Conservation (phyloP, 1,284 basidiomycete genomes). For the Athelia sp. region DNA sequence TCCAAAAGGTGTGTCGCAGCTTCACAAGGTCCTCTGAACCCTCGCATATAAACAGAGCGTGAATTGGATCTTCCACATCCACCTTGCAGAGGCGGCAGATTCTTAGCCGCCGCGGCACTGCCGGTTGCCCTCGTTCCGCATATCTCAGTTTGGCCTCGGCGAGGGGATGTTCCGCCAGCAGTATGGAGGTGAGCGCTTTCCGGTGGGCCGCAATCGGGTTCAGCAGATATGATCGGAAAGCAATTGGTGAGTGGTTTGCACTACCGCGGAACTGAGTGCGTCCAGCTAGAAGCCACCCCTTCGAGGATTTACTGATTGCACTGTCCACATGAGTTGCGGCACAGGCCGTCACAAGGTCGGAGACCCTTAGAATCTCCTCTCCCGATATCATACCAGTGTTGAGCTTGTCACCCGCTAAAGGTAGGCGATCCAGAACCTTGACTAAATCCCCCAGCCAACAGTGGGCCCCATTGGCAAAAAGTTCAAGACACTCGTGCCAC, state of each 20-base stretch:
- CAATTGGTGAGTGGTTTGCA: neutral
- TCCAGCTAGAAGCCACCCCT: neutral
- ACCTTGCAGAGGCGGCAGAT: neutral
- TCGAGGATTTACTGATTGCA: neutral
- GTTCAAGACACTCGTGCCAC: neutral
- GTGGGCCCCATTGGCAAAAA: neutral
- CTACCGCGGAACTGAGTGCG: neutral
- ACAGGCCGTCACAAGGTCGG: neutral
- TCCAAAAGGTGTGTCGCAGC: neutral
- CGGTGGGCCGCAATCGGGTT: neutral
- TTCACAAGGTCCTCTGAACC: neutral
- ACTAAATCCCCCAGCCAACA: neutral
- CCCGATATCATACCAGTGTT: neutral
- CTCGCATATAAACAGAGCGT: neutral
- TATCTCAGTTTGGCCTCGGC: neutral
- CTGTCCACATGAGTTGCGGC: neutral
- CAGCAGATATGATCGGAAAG: neutral
- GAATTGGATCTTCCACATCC: neutral
- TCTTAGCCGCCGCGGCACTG: neutral
- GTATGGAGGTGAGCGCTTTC: neutral
- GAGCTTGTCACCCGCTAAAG: neutral
- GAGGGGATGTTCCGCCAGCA: neutral
- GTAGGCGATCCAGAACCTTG: neutral
- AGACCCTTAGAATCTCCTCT: neutral
- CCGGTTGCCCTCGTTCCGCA: neutral